These are phyloP conservation scores for Tricholoma sp. DNA, from an alignment of 768 basidiomycete genomes.

Conservation along the genomic window DNA sequence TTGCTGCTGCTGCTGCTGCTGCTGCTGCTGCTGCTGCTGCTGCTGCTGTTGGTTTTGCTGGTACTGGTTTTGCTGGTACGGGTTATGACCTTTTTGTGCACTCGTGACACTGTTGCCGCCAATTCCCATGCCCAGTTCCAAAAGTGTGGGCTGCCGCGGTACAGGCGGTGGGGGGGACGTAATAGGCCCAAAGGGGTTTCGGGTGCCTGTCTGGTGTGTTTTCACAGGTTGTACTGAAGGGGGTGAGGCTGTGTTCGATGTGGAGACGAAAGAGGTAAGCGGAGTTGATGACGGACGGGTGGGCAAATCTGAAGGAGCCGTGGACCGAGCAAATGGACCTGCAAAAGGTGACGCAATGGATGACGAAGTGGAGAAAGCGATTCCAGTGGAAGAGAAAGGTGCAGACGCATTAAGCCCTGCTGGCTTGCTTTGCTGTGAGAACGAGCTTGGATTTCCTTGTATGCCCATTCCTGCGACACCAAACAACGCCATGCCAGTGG, in stretches of 20 bases:
- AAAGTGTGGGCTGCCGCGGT: constrained; percentile 74
- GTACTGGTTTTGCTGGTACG: neutral
- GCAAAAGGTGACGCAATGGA: constrained; percentile 19
- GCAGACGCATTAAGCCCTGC: neutral
- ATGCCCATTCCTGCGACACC: constrained; percentile 22
- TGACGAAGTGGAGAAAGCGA: constrained; percentile 15
- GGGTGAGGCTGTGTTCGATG: constrained; percentile 28
- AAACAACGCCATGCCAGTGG: constrained; percentile 52
- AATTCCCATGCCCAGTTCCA: constrained; percentile 64
- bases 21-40: constrained; percentile 21
- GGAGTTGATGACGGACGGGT: constrained; percentile 73
- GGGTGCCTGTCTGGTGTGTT: constrained; percentile 89
- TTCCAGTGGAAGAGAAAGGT: constrained; percentile 14
- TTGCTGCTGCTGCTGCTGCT: constrained; percentile 14
- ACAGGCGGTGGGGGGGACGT: constrained; percentile 57
- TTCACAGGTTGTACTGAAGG: constrained; percentile 60
- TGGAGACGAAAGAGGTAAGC: constrained; percentile 35
- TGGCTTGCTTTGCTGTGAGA: constrained; percentile 9
- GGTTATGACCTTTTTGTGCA: neutral
- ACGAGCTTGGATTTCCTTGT: constrained; percentile 12
- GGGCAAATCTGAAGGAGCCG: constrained; percentile 29
- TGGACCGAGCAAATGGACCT: constrained; percentile 12
- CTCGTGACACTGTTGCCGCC: constrained; percentile 18
- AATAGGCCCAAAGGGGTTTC: constrained; percentile 90
- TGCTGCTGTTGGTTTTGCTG: constrained; percentile 20